phyloP scores from a whole-genome alignment of 2,329 filamentous ascomycete species.

The Stromatinia cepivora region DNA sequence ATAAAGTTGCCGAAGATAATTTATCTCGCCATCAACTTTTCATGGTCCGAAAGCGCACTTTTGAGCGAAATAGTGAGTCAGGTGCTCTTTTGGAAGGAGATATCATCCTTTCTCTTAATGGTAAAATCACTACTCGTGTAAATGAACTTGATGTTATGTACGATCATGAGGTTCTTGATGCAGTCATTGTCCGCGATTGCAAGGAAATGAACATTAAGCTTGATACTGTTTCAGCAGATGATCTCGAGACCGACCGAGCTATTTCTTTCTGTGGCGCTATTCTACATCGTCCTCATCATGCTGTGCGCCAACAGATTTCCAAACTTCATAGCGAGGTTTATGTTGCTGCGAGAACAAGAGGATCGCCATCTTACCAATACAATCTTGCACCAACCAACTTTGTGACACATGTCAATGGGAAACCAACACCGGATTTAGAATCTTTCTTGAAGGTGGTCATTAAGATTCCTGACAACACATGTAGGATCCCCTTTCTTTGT shows the following conservation, averaged over 20 bases:
- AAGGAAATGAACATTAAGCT: constrained; percentile 75
- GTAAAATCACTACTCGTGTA: constrained; percentile 87
- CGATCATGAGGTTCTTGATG: constrained; percentile 77
- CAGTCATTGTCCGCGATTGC: constrained; percentile 82
- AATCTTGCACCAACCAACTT: constrained; percentile 96
- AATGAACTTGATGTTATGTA: constrained; percentile 97
- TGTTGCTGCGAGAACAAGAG: constrained; percentile 81
- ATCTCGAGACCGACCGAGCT: constrained; percentile 88
- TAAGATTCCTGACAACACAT: constrained; percentile 93
- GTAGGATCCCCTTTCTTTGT: constrained; percentile 47
- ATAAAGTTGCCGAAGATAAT: constrained; percentile 84
- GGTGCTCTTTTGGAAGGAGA: constrained; percentile 82
- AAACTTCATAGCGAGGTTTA: constrained; percentile 97
- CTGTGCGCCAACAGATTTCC: constrained; percentile 94
- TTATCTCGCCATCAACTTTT: constrained; percentile 93
- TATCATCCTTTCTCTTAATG: constrained; percentile 87
- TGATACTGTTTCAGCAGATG: constrained; percentile 81
- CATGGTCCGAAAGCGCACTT: constrained; percentile 91
- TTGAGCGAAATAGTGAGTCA: constrained; percentile 61
- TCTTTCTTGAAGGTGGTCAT: constrained; percentile 78
- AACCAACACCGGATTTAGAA: constrained; percentile 78
- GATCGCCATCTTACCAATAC: constrained; percentile 84
- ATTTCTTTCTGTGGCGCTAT: constrained; percentile 95
- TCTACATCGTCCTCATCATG: constrained; percentile 89
- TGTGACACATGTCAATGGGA: constrained; percentile 91